A percentile compares a stretch with the other conserved stretches of the same genome.
phyloP scores from a whole-genome alignment of 352 stramenopile species.

The Achlya hypogyna region DNA sequence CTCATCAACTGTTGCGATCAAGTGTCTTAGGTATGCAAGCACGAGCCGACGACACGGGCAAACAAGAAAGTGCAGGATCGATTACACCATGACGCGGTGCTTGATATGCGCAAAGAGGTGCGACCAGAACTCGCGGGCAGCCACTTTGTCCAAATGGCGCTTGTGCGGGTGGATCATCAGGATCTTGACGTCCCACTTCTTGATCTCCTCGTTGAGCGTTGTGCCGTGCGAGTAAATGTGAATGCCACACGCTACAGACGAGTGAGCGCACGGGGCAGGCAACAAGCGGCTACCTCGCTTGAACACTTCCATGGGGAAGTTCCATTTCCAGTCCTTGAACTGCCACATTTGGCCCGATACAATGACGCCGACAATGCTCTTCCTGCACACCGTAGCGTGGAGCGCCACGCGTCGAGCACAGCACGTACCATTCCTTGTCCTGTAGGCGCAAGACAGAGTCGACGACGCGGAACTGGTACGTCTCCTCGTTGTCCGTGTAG shows the following conservation, averaged over 20 bases:
- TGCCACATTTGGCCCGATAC: constrained; percentile 85
- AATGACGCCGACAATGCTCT: constrained; percentile 82
- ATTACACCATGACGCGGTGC: constrained; percentile 13
- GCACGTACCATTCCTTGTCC: constrained; percentile 82
- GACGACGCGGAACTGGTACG: constrained; percentile 82
- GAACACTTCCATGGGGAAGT: constrained; percentile 86
- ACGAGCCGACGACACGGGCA: not conserved
- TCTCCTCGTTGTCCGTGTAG: constrained; percentile 69
- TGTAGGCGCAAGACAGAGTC: constrained; percentile 79
- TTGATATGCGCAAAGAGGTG: constrained; percentile 84
- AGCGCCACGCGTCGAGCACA: not conserved
- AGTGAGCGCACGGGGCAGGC: constrained; percentile 7
- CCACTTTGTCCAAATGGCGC: constrained; percentile 85
- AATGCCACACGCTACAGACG: constrained; percentile 74
- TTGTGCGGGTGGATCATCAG: constrained; percentile 90
- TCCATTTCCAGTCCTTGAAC: constrained; percentile 91
- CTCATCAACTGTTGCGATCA: too few relatives aligned
- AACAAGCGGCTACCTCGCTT: constrained; percentile 89
- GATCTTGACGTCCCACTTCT: constrained; percentile 86
- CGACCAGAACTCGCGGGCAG: constrained; percentile 84
- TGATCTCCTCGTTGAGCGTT: constrained; percentile 69
- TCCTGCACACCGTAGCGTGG: constrained; percentile 30
- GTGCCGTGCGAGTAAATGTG: constrained; percentile 81
- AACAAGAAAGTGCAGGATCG: not conserved
- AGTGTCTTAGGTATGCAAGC: not conserved